Conservation (phyloP, 2,329 filamentous ascomycete species). For the Hypoxylon sp. region DNA sequence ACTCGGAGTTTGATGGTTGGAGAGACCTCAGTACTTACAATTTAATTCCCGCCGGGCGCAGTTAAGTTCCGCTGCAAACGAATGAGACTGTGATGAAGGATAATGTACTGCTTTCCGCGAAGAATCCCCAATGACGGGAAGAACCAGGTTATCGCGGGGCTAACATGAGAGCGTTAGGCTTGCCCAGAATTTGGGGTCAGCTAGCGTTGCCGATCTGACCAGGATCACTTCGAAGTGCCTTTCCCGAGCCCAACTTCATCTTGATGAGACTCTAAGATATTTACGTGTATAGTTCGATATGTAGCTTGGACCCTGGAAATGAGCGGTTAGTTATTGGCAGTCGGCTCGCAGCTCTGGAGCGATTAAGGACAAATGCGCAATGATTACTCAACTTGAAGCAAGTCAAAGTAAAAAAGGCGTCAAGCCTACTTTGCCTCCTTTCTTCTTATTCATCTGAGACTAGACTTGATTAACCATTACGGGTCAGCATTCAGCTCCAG, state of each 20-base stretch:
- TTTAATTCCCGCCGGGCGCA: constrained; percentile 37
- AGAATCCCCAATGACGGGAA: constrained; percentile 2
- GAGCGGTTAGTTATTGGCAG: too few species aligned
- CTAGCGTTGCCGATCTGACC: constrained; percentile 39
- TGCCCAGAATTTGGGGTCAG: constrained; percentile 29
- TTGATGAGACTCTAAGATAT: constrained; percentile 3
- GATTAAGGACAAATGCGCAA: constrained; percentile 10
- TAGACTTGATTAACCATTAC: constrained; percentile 15
- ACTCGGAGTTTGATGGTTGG: constrained; percentile 17
- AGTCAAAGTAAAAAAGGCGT: not conserved
- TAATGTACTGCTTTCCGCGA: constrained; percentile 9
- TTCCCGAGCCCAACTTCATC: constrained; percentile 18
- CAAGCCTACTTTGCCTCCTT: not conserved
- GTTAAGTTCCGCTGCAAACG: constrained; percentile 22
- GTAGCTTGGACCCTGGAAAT: too few species aligned
- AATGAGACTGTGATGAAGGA: constrained; percentile 13
- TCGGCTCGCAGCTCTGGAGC: not conserved
- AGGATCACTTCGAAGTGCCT: constrained; percentile 23
- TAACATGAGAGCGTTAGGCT: constrained; percentile 13
- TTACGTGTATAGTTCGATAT: too few species aligned
- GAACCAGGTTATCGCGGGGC: constrained; percentile 21
- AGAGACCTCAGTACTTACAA: constrained; percentile 15
- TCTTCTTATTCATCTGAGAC: not conserved
- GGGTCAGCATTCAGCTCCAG: constrained; percentile 9
- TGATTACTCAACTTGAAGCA: constrained; percentile 11